These are phyloP conservation scores for Inga oerstediana DNA, from an alignment of 306 rosid species.

Conservation along the genomic window DNA sequence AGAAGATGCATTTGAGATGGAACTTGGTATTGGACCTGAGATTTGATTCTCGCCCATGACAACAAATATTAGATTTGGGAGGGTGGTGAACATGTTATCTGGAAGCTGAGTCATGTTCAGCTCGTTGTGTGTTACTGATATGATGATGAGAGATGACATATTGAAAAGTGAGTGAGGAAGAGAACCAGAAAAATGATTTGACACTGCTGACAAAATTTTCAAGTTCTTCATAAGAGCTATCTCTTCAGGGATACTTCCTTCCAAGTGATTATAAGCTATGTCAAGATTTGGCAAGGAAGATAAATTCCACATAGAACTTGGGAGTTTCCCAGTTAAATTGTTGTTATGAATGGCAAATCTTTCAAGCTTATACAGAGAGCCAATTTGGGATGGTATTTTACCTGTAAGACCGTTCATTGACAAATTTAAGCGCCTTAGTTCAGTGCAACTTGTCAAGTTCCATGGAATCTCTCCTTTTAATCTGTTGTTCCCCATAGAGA, in stretches of 20 bases:
- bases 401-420: not conserved
- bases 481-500: too few relatives aligned
- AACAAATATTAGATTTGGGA: not conserved
- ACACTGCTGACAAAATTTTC: not conserved
- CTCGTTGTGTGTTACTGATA: not conserved
- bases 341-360: rapidly evolving
- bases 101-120: slow-evolving; percentile 12
- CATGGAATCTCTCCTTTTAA: not conserved
- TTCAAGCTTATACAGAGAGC: not conserved
- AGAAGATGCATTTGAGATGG: not conserved
- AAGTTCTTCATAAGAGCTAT: slow-evolving; percentile 2
- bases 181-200: slow-evolving; percentile 18
- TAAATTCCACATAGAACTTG: slow-evolving; percentile 26
- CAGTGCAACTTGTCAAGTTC: slow-evolving; percentile 2
- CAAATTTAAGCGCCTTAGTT: not conserved
- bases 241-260: slow-evolving; percentile 20
- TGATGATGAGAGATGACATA: not conserved
- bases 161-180: slow-evolving; percentile 38
- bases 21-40: not conserved
- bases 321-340: slow-evolving; percentile 24
- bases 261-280: not conserved
- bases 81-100: not conserved
- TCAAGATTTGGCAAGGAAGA: not conserved
- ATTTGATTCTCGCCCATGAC: not conserved
- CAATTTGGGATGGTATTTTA: slow-evolving; percentile 18